phyloP scores from a whole-genome alignment of 2,329 filamentous ascomycete genomes.

The Stenocarpella maydis region DNA sequence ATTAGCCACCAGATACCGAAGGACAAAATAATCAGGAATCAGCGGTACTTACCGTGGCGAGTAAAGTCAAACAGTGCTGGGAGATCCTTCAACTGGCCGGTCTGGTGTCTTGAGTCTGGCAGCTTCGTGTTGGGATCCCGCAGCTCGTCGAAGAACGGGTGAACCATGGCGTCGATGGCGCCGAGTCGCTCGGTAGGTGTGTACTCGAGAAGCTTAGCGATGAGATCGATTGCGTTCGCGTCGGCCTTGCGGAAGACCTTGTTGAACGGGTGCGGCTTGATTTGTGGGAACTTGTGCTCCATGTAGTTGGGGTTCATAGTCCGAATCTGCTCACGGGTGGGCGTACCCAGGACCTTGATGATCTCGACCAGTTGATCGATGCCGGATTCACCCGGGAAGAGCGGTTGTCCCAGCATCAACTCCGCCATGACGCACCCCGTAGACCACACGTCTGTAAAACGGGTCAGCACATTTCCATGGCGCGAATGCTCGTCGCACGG shows the following conservation, averaged over 20 bases:
- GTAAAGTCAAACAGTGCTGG: slow-evolving; percentile 93
- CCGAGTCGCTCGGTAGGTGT: slow-evolving; percentile 95
- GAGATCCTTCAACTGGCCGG: slow-evolving; percentile 80
- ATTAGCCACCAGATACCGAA: slow-evolving; percentile 38
- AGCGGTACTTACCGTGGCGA: slow-evolving; percentile 77
- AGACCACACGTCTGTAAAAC: slow-evolving; percentile 92
- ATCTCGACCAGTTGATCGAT: slow-evolving; percentile 99
- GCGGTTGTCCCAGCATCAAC: slow-evolving; percentile 95
- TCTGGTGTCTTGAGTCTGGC: slow-evolving; percentile 91
- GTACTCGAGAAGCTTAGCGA: slow-evolving; percentile 93
- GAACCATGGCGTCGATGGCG: slow-evolving; percentile 95
- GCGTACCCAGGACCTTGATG: slow-evolving; percentile 97
- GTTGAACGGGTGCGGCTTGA: slow-evolving; percentile 98
- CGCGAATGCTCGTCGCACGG: neutral
- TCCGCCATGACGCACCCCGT: slow-evolving; percentile 99
- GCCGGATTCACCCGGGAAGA: slow-evolving; percentile 97
- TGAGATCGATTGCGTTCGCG: slow-evolving; percentile 90
- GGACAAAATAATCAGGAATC: slow-evolving; percentile 9
- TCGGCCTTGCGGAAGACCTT: slow-evolving; percentile 99
- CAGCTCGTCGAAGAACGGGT: slow-evolving; percentile 98
- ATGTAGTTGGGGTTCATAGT: slow-evolving; percentile 99
- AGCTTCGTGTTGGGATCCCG: slow-evolving; percentile 90
- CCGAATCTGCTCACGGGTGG: slow-evolving; percentile 95
- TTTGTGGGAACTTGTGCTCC: slow-evolving; percentile 99
- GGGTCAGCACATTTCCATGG: slow-evolving; percentile 1